These are phyloP conservation scores for Neurospora sp. DNA, from an alignment of 495 filamentous ascomycete genomes.

Conservation along the genomic window DNA sequence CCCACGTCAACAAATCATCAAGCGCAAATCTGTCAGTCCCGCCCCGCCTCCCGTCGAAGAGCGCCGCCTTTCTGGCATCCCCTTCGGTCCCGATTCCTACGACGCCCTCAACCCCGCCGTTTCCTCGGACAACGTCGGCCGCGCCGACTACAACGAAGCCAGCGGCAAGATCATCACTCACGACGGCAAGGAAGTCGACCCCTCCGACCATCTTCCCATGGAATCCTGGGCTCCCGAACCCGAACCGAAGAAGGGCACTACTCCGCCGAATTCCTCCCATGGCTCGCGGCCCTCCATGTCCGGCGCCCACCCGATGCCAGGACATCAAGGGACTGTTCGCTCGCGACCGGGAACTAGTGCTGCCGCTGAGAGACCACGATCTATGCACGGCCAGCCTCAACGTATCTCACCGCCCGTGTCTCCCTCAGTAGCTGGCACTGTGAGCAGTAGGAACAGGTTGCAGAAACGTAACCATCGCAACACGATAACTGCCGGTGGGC, in stretches of 20 bases:
- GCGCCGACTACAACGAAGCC: slow-evolving; percentile 32
- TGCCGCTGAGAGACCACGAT: slow-evolving; percentile 9
- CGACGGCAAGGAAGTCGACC: slow-evolving; percentile 82
- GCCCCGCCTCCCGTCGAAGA: slow-evolving; percentile 48
- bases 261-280: slow-evolving; percentile 35
- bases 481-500: slow-evolving; percentile 24
- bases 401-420: slow-evolving; percentile 3
- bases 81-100: slow-evolving; percentile 87
- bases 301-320: slow-evolving; percentile 37
- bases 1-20: slow-evolving; percentile 41
- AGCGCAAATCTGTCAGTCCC: slow-evolving; percentile 70
- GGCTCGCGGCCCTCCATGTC: slow-evolving; percentile 31
- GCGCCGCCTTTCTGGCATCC: slow-evolving; percentile 50
- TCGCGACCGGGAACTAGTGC: not conserved
- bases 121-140: slow-evolving; percentile 18
- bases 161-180: slow-evolving; percentile 64
- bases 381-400: slow-evolving; percentile 1
- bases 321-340: not conserved
- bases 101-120: slow-evolving; percentile 58
- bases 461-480: slow-evolving; percentile 47
- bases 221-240: slow-evolving; percentile 92
- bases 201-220: slow-evolving; percentile 83
- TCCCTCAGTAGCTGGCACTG: slow-evolving; percentile 11
- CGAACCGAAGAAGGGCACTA: slow-evolving; percentile 54
- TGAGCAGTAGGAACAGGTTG: slow-evolving; percentile 42